phyloP scores from a whole-genome alignment of 1,284 basidiomycete species.

The Hemileia vastatrix region DNA sequence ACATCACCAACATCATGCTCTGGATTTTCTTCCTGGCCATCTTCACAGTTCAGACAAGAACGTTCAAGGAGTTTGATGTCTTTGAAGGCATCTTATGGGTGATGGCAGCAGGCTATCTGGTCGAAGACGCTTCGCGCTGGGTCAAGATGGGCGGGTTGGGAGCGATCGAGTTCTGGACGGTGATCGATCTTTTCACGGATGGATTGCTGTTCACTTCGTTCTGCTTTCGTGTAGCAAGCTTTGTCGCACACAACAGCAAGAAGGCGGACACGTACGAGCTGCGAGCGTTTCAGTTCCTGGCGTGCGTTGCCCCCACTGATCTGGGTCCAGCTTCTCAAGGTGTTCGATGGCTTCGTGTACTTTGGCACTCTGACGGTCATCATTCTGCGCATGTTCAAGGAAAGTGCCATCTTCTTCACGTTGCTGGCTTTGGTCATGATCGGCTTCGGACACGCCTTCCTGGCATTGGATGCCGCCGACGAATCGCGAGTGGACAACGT shows the following conservation, averaged over 20 bases:
- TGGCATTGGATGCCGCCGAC: slow-evolving; percentile 35
- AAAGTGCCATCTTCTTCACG: slow-evolving; percentile 28
- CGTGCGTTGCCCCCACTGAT: slow-evolving; percentile 34
- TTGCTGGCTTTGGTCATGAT: slow-evolving; percentile 29
- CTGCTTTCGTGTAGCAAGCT: slow-evolving; percentile 26
- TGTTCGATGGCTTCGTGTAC: slow-evolving; percentile 31
- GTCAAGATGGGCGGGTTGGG: slow-evolving; percentile 34
- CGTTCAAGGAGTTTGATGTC: slow-evolving; percentile 28
- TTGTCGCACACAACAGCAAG: slow-evolving; percentile 25
- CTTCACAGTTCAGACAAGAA: slow-evolving; percentile 33
- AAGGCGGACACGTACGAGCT: slow-evolving; percentile 25
- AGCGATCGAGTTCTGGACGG: slow-evolving; percentile 30
- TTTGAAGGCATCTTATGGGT: slow-evolving; percentile 32
- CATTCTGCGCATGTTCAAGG: slow-evolving; percentile 34
- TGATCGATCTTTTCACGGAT: slow-evolving; percentile 34
- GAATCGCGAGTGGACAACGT: slow-evolving; percentile 25
- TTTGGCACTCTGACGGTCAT: slow-evolving; percentile 35
- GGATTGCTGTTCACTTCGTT: slow-evolving; percentile 26
- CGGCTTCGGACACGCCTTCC: slow-evolving; percentile 34
- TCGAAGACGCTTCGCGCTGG: slow-evolving; percentile 34
- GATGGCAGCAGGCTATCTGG: slow-evolving; percentile 32
- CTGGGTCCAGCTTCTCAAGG: slow-evolving; percentile 35
- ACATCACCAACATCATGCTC: slow-evolving; percentile 31
- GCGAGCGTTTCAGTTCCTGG: slow-evolving; percentile 33
- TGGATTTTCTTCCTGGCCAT: slow-evolving; percentile 34